phyloP scores from a whole-genome alignment of 2,329 filamentous ascomycete species.

The Xylariaceae sp. region DNA sequence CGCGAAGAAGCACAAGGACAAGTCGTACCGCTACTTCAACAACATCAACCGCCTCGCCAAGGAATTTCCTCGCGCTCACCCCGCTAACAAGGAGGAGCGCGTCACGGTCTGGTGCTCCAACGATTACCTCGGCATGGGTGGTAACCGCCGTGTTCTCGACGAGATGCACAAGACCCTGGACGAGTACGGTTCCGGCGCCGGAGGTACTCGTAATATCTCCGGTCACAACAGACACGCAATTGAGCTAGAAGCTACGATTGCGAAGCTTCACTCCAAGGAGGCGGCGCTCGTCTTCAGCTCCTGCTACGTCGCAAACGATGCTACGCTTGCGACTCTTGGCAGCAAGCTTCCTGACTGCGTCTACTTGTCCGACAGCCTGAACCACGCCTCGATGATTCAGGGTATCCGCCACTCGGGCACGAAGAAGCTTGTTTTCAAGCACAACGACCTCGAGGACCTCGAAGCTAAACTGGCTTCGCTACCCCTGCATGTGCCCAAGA shows the following conservation, averaged over 20 bases:
- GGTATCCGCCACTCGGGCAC: conserved; percentile 96
- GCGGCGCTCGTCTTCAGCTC: conserved; percentile 91
- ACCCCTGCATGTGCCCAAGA: conserved; percentile 81
- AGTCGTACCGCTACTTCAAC: conserved; percentile 99
- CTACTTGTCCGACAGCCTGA: conserved; percentile 93
- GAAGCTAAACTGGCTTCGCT: conserved; percentile 89
- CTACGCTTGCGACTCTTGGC: conserved; percentile 91
- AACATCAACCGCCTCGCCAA: conserved; percentile 98
- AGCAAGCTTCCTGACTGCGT: conserved; percentile 96
- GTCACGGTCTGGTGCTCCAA: conserved; percentile 99
- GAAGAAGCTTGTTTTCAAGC: conserved; percentile 97
- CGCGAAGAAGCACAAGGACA: conserved; percentile 99
- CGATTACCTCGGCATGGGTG: conserved; percentile 96
- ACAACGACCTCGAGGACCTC: conserved; percentile 91
- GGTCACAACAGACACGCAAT: conserved; percentile 96
- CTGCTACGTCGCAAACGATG: conserved; percentile 97
- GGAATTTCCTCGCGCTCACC: conserved; percentile 93
- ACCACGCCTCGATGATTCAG: conserved; percentile 99
- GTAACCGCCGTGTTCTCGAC: conserved; percentile 79
- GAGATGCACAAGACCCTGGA: conserved; percentile 94
- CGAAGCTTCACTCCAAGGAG: conserved; percentile 87
- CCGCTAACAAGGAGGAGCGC: conserved; percentile 71
- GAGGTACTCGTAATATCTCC: conserved; percentile 95
- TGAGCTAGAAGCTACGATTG: conserved; percentile 72
- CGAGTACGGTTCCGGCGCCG: conserved; percentile 89